These are phyloP conservation scores for Helicocarpus griseus DNA, from an alignment of 2,329 filamentous ascomycete genomes.

Conservation along the genomic window DNA sequence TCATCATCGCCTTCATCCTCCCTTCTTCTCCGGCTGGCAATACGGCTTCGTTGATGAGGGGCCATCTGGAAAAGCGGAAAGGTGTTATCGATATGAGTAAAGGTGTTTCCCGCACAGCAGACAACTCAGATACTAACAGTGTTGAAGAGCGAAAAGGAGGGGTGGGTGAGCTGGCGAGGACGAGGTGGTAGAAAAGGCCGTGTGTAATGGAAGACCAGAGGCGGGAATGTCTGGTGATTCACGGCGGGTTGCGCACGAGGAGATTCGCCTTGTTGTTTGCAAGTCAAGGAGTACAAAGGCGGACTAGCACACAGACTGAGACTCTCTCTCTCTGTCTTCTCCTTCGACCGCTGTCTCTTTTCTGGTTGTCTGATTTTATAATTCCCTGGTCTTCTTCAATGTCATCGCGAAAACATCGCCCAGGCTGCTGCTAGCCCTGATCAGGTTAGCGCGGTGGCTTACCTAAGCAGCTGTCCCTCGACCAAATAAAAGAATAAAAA, in stretches of 20 bases:
- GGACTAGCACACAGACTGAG: too few relatives aligned
- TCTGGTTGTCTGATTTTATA: neutral
- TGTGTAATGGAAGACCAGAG: neutral
- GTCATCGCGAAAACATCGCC: neutral
- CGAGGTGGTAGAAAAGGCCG: neutral
- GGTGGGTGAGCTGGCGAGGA: neutral
- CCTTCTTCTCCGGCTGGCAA: slow-evolving; percentile 36
- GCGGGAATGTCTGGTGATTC: neutral
- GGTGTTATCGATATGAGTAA: neutral
- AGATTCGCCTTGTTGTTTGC: too few relatives aligned
- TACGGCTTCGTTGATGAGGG: slow-evolving; percentile 32
- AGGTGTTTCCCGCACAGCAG: neutral
- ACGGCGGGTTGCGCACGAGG: neutral
- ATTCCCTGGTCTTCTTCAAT: neutral
- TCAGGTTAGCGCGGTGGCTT: neutral
- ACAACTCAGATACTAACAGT: neutral
- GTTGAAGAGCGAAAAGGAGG: neutral
- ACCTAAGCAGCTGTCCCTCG: neutral
- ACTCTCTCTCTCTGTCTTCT: neutral
- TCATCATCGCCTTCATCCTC: slow-evolving; percentile 42
- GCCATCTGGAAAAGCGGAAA: slow-evolving; percentile 25
- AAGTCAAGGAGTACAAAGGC: too few relatives aligned
- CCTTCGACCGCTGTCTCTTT: neutral
- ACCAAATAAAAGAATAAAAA: neutral
- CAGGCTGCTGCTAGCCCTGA: neutral